Evolutionary conservation across 768 basidiomycete species (phyloP), one percentile per base, ranked within the genome.

Genomic region (Rhodotorula kratochvilovae): DNA sequence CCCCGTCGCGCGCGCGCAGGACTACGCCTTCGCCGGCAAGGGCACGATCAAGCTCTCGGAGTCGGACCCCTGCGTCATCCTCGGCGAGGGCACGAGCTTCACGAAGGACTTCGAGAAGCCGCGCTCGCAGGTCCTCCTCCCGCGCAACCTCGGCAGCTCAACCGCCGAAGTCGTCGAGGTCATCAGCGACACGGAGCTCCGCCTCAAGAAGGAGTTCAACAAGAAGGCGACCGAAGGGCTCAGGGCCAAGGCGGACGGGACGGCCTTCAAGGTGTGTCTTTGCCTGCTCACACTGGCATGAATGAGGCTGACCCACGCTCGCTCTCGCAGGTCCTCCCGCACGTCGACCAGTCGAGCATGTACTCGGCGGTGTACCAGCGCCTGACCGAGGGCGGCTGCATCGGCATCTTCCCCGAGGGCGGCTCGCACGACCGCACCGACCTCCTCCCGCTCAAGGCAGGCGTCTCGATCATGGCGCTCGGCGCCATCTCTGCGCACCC

Each of bases 341-440:
- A 88, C 79, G 87, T 99, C 71, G 90, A 99, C 82, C 96, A 98
- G 79, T 87, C 90, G 72, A 87, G 91, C 63, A 97, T 96, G 88
- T 99, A 98, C 81, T 87, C 88, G 27, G 85, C 91, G 69, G 96
- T 98, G 10, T 99, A 96, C 80, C 85, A 91, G 78, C 86, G 87
- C 66, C 82, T 98, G 66, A 90, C 87, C 67, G 86, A 89, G 67
- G 91, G 91, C 16, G 92, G 92, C 23, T 88, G 88, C 74, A 94
- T 99, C 71, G 94, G 96, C 57, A 97, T 99, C 73, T 98, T 98
- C 79, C 96, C 96, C 50, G 96, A 98, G 88, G 95, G 96, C 76
- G 96, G 96, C 66, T 97, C 94, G 68, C 96, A 99, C 80, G 96
- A 99, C 81, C 89, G 96, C 51, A 94, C 91, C 16, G 93, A 98